Conservation (phyloP, 495 filamentous ascomycete species). For the Acidomyces sp. region DNA sequence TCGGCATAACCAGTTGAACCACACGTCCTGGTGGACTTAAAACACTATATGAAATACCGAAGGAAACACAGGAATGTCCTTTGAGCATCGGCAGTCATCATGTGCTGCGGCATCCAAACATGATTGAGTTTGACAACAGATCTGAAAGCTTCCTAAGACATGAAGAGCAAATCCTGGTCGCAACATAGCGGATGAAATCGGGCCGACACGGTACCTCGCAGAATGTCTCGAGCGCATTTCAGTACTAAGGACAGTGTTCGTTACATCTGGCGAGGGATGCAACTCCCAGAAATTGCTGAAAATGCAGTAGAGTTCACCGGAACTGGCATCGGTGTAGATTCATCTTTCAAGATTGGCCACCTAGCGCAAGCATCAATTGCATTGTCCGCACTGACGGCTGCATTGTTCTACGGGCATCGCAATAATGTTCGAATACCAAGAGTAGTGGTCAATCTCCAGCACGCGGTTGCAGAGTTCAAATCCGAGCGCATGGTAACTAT, state of each 20-base stretch:
- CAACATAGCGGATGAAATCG: no score
- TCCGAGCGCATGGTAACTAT: slow-evolving; percentile 33
- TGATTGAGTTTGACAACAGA: no score
- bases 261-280: slow-evolving; percentile 19
- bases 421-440: slow-evolving; percentile 16
- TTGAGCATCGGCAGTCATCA: no score
- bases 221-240: no score
- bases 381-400: slow-evolving; percentile 31
- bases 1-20: no score
- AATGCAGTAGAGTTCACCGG: slow-evolving; percentile 13
- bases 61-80: no score
- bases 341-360: slow-evolving; percentile 35
- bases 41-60: no score
- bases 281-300: slow-evolving; percentile 15
- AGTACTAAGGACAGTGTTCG: slow-evolving; percentile 15
- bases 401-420: slow-evolving; percentile 26
- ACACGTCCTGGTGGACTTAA: no score
- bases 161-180: no score
- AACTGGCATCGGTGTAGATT: slow-evolving; percentile 23
- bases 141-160: no score
- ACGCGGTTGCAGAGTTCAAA: slow-evolving; percentile 35
- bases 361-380: slow-evolving; percentile 35
- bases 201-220: no score
- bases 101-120: no score
- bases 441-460: slow-evolving; percentile 28